Evolutionary conservation across 441 rosid species (phyloP).

Genomic region (Eruca vesicaria): DNA sequence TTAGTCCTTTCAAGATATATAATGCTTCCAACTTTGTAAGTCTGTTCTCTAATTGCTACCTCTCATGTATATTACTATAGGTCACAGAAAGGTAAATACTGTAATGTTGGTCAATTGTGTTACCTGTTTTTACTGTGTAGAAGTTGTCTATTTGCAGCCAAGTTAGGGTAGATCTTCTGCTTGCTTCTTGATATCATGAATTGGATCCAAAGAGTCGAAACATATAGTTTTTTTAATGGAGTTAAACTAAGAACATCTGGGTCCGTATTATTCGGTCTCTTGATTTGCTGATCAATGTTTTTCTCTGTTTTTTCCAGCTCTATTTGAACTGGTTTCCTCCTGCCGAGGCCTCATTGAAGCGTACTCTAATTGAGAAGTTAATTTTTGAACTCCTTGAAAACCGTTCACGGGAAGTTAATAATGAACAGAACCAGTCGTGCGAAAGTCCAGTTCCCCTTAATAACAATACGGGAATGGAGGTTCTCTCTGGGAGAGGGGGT

Average conservation of each 20-base stretch:
- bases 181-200: conserved; percentile 5
- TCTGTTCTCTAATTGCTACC: conserved; percentile 8
- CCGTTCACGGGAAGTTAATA: conserved; percentile 41
- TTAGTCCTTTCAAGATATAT: conserved; percentile 58
- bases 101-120: background rate
- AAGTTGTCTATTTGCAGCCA: background rate
- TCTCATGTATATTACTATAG: background rate
- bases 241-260: background rate
- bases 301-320: conserved; percentile 44
- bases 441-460: conserved; percentile 32
- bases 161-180: background rate
- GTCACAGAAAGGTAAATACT: background rate
- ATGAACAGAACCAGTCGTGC: conserved; percentile 44
- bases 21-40: conserved; percentile 62
- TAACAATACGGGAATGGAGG: conserved; percentile 40
- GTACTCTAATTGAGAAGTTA: conserved; percentile 61
- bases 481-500: conserved; percentile 44
- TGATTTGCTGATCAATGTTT: conserved; percentile 21
- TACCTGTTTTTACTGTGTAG: conserved; percentile 4
- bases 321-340: conserved; percentile 69
- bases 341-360: conserved; percentile 69
- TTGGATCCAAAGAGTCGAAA: conserved; percentile 1
- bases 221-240: background rate
- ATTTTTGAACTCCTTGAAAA: conserved; percentile 58
- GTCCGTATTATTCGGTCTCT: conserved; percentile 18